These are phyloP conservation scores for Escovopsis sp. DNA, from an alignment of 2,329 filamentous ascomycete genomes.

Conservation along the genomic window DNA sequence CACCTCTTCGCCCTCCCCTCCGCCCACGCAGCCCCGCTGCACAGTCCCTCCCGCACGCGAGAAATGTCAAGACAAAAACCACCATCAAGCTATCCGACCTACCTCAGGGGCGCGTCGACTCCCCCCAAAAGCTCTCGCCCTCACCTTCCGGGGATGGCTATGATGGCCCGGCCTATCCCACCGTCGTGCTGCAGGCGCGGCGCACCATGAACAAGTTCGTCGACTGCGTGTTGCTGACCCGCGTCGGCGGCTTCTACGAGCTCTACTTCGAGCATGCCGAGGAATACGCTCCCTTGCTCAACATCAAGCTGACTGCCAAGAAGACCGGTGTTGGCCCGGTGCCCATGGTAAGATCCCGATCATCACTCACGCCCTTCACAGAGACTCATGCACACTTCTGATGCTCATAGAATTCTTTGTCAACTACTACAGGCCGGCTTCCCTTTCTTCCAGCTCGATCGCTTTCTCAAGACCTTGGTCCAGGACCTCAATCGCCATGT, in stretches of 20 bases:
- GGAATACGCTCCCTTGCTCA: conserved; percentile 70
- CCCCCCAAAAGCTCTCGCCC: conserved; percentile 6
- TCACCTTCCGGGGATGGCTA: conserved; percentile 22
- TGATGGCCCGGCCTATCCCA: conserved; percentile 51
- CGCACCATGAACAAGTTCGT: conserved; percentile 83
- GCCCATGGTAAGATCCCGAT: conserved; percentile 68
- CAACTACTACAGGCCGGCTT: conserved; percentile 58
- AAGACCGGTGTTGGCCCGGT: conserved; percentile 67
- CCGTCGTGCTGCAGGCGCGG: conserved; percentile 73
- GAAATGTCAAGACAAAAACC: conserved; percentile 40
- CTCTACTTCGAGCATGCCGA: conserved; percentile 94
- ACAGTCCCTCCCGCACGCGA: conserved; percentile 7
- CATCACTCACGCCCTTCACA: no score
- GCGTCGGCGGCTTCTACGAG: conserved; percentile 94
- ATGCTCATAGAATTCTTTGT: conserved; percentile 3
- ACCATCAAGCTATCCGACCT: conserved; percentile 40
- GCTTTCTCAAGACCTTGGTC: conserved; percentile 83
- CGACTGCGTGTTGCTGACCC: conserved; percentile 80
- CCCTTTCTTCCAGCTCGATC: conserved; percentile 80
- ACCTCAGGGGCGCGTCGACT: conserved; percentile 33
- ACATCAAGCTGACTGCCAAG: conserved; percentile 71
- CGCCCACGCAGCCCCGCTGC: background rate
- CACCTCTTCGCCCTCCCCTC: background rate
- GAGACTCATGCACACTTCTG: no score
- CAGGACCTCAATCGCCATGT: conserved; percentile 84